Evolutionary conservation across 2,329 filamentous ascomycete genomes (phyloP).

Genomic region (Colletotrichum agaves): DNA sequence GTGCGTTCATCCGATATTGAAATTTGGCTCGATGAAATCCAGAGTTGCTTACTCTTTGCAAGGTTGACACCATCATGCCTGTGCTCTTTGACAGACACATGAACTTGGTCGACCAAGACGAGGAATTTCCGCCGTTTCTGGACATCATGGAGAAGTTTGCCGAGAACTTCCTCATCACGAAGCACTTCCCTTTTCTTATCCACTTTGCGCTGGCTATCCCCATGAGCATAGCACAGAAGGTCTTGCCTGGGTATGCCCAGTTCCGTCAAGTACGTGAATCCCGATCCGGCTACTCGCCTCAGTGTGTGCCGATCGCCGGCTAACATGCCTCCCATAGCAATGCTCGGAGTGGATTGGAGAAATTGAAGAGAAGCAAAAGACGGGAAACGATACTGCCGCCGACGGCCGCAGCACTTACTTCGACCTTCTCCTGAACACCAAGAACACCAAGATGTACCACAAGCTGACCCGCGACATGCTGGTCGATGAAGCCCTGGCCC

Average conservation of each 20-base stretch:
- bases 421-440: not conserved
- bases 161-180: constrained; percentile 8
- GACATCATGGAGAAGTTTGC: constrained; percentile 17
- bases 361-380: constrained; percentile 5
- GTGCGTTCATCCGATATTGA: not conserved
- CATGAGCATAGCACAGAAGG: constrained; percentile 6
- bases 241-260: constrained; percentile 4
- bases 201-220: constrained; percentile 1
- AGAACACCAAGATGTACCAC: constrained; percentile 12
- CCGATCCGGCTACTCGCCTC: not conserved
- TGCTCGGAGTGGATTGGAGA: constrained; percentile 10
- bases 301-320: not conserved
- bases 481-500: constrained; percentile 5
- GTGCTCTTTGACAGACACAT: constrained; percentile 10
- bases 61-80: constrained; percentile 14
- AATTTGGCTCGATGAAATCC: not conserved
- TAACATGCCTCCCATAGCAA: not conserved
- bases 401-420: constrained; percentile 11
- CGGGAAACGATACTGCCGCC: not conserved
- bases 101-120: constrained; percentile 10
- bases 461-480: not conserved
- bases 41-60: fast-evolving
- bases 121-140: constrained; percentile 5
- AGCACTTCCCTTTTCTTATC: constrained; percentile 9
- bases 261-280: constrained; percentile 4